Conservation (phyloP, 1,139 yeast species). For the Pichia cactophila region DNA sequence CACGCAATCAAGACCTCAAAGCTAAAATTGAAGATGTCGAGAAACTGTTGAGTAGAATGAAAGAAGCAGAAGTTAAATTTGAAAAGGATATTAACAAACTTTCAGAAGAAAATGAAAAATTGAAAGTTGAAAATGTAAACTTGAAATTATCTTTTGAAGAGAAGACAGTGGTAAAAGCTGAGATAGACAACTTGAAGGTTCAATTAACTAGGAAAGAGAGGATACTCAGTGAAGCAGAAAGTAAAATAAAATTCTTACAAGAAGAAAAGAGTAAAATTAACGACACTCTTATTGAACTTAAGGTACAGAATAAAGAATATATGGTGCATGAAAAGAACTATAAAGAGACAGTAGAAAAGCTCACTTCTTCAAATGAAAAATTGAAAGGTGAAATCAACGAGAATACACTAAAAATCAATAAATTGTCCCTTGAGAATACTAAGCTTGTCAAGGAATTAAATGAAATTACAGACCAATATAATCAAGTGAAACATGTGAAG, state of each 20-base stretch:
- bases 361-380: conserved; percentile 35
- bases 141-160: conserved; percentile 28
- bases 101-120: conserved; percentile 24
- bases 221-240: conserved; percentile 21
- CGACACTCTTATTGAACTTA: conserved; percentile 36
- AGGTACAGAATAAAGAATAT: conserved; percentile 37
- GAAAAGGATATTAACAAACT: conserved; percentile 14
- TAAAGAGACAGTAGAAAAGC: conserved; percentile 33
- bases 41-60: conserved; percentile 4
- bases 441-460: conserved; percentile 42
- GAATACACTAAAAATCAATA: conserved; percentile 31
- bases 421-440: conserved; percentile 46
- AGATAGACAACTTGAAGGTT: conserved; percentile 25
- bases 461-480: conserved; percentile 45
- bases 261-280: conserved; percentile 36
- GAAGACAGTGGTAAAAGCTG: conserved; percentile 27
- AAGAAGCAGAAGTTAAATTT: conserved; percentile 12
- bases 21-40: conserved; percentile 29
- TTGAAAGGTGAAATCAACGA: conserved; percentile 33
- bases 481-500: conserved; percentile 40
- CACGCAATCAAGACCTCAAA: conserved; percentile 15
- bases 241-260: conserved; percentile 32
- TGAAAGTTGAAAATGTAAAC: conserved; percentile 23
- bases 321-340: conserved; percentile 32
- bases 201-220: conserved; percentile 23